These are phyloP conservation scores for Didymella lethalis DNA, from an alignment of 2,329 filamentous ascomycete species.

Conservation along the genomic window DNA sequence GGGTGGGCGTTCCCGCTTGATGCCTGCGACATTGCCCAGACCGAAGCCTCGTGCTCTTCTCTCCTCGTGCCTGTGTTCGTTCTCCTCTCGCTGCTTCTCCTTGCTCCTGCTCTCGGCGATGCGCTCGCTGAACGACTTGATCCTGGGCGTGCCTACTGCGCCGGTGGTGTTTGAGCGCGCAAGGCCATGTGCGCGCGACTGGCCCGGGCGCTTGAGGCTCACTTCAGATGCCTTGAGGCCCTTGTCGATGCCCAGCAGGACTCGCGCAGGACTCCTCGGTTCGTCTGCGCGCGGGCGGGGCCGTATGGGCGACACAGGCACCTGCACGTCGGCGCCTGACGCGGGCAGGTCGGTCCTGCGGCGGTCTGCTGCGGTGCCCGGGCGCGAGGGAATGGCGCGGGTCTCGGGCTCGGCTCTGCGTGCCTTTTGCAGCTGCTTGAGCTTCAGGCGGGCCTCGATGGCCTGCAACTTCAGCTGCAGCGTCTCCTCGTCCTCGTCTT, in stretches of 20 bases:
- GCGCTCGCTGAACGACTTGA: slow-evolving; percentile 82
- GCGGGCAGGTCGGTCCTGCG: slow-evolving; percentile 36
- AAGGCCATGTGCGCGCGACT: slow-evolving; percentile 25
- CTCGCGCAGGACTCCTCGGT: slow-evolving; percentile 78
- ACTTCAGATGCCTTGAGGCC: slow-evolving; percentile 81
- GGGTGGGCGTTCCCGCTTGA: slow-evolving; percentile 33
- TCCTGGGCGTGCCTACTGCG: slow-evolving; percentile 35
- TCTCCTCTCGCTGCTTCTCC: slow-evolving; percentile 55
- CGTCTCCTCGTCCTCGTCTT: slow-evolving; percentile 89
- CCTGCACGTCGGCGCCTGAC: slow-evolving; percentile 63
- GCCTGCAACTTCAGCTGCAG: slow-evolving; percentile 84
- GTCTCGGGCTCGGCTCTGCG: slow-evolving; percentile 53
- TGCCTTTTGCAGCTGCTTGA: slow-evolving; percentile 79
- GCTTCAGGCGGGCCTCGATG: slow-evolving; percentile 84
- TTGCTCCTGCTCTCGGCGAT: slow-evolving; percentile 71
- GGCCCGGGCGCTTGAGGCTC: slow-evolving; percentile 77
- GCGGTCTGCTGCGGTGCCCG: slow-evolving; percentile 35
- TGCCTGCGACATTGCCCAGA: slow-evolving; percentile 38
- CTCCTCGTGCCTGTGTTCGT: slow-evolving; percentile 54
- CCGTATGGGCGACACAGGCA: slow-evolving; percentile 76
- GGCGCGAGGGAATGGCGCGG: slow-evolving; percentile 36
- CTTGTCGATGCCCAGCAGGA: slow-evolving; percentile 88
- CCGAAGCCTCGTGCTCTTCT: slow-evolving; percentile 54
- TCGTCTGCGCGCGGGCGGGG: slow-evolving; percentile 57
- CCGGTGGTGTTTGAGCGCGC: slow-evolving; percentile 55